Percentiles rank a stretch among this genome's conserved stretches.
Conservation (phyloP, 345 rosid genomes). For the Jatropha curcas region DNA sequence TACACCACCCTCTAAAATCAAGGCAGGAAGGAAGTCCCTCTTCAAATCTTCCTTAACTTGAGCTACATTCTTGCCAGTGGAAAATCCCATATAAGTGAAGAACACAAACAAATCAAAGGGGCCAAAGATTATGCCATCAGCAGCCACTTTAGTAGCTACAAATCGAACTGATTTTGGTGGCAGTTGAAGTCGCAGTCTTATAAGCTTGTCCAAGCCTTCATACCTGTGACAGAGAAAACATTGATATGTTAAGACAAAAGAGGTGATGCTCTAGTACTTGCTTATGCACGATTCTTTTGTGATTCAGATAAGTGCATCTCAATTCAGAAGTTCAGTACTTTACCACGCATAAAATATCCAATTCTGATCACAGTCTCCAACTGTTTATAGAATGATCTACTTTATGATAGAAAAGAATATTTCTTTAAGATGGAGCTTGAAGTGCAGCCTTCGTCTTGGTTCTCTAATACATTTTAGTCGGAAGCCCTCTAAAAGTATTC, state of each 20-base stretch:
- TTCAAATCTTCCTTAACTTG: constrained; percentile 82
- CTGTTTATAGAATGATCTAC: not conserved
- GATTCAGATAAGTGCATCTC: not conserved
- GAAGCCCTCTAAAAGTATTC: not conserved
- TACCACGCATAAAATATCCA: not conserved
- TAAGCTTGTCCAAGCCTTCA: constrained; percentile 73
- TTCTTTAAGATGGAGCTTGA: not conserved
- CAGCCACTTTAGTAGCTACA: constrained; percentile 83
- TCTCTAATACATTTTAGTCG: not conserved
- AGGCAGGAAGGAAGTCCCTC: constrained; percentile 93
- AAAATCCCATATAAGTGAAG: constrained; percentile 88
- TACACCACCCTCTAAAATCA: constrained; percentile 75
- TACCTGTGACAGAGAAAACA: constrained; percentile 50
- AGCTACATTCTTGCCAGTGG: constrained; percentile 58
- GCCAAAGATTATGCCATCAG: constrained; percentile 86
- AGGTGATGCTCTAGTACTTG: not conserved
- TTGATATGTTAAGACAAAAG: not conserved
- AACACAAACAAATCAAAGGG: constrained; percentile 78
- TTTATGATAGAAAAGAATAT: not conserved
- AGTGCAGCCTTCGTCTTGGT: not conserved
- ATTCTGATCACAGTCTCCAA: not conserved
- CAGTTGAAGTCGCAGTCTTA: constrained; percentile 58
- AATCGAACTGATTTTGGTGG: constrained; percentile 66
- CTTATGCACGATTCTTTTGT: not conserved
- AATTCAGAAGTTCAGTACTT: not conserved